Evolutionary conservation across 1,284 basidiomycete species (phyloP).

Genomic region (Malassezia restricta): DNA sequence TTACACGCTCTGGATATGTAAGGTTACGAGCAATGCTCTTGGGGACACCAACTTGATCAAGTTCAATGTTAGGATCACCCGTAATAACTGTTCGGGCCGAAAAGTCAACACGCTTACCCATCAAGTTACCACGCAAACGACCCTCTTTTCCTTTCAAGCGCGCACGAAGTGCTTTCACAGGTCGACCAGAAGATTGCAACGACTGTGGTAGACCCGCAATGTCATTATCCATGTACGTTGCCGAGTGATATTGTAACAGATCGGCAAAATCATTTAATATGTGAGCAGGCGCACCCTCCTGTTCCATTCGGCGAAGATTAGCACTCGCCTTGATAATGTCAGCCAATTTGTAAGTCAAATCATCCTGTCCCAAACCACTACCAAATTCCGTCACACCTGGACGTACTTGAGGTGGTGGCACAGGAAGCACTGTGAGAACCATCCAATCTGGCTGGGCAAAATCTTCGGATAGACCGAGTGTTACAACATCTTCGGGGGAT

Average conservation of each 20-base stretch:
- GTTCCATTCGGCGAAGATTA: conserved; percentile 80
- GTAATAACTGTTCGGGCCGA: conserved; percentile 98
- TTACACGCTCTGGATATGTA: conserved; percentile 95
- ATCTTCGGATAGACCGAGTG: conserved; percentile 84
- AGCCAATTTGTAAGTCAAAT: conserved; percentile 94
- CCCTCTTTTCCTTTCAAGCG: conserved; percentile 98
- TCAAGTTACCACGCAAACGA: conserved; percentile 89
- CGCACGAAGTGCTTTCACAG: conserved; percentile 95
- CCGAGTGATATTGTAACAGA: conserved; percentile 83
- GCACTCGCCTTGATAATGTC: conserved; percentile 94
- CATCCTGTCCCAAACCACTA: conserved; percentile 90
- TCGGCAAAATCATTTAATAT: conserved; percentile 95
- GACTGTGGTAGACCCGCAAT: conserved; percentile 96
- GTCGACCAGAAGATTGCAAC: conserved; percentile 89
- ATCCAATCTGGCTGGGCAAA: conserved; percentile 99
- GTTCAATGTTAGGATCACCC: conserved; percentile 88
- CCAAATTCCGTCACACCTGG: conserved; percentile 96
- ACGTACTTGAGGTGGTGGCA: conserved; percentile 92
- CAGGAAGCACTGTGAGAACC: conserved; percentile 94
- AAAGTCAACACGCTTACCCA: conserved; percentile 99
- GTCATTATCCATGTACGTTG: conserved; percentile 99
- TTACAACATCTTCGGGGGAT: conserved; percentile 70
- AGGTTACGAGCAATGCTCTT: conserved; percentile 91
- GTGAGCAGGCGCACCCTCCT: conserved; percentile 91
- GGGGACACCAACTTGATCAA: conserved; percentile 98